Evolutionary conservation across 805 yeast genomes (phyloP), one percentile per base, ranked within the genome.

Genomic region (Candida nanaspora): DNA sequence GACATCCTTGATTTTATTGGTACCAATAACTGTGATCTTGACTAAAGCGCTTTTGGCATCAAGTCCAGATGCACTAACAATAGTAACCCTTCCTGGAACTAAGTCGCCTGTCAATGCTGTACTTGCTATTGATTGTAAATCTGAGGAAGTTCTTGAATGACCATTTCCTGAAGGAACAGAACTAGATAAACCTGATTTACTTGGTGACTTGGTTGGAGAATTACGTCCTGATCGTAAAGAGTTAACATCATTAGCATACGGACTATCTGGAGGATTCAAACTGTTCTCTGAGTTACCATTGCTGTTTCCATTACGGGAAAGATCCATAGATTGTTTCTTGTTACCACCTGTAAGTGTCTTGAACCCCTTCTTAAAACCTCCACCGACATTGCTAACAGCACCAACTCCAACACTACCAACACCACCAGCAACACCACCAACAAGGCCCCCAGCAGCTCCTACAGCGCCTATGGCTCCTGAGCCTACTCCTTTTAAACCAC

Each of bases 11-110:
- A 66, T 68, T 47, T 65, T 70, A 7, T 49, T 50, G 6, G 59
- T 25, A 20, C 68, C 65, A 9, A 65, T 60, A 19, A 65, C 67
- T 0, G 71, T 55, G 3, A 76, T 76, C 53, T 75, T 81, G 35
- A 86, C 71, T 46, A 75, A 82, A 41, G 72, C 46, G 9, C 50
- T 42, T 9, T 55, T 56, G 20, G 43, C 46, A 4, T 30, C 40
- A 5, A 46, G 18, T 4, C 60, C 59, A 10, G 34, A 37, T 27
- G 59, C 34, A 3, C 73, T 62, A 23, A 78, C 58, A 37, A 83
- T 59, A 2, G 72, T 69, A 34, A 80, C 51, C 41, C 76, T 60
- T 26, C 88, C 89, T 4, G 79, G 76, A 52, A 70, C 46, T 35
- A 70, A 56, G 46, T 52, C 62, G 2, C 66, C 58, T 0, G 64